Conservation (phyloP, 2,329 filamentous ascomycete species). For the Nigrospora sphaerica region DNA sequence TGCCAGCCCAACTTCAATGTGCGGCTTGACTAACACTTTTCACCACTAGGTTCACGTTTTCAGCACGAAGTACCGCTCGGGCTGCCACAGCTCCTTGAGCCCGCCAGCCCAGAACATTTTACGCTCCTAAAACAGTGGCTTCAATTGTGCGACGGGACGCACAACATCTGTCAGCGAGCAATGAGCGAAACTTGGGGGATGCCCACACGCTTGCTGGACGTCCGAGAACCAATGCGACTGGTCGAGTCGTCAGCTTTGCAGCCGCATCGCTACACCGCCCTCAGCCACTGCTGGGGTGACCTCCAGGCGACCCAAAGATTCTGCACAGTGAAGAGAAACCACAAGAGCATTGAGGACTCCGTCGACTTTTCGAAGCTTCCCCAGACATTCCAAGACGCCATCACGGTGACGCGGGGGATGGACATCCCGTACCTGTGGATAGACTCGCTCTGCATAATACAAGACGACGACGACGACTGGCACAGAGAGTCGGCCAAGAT, state of each 20-base stretch:
- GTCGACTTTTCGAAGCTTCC: too few relatives aligned
- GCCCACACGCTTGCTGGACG: background rate
- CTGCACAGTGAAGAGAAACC: too few relatives aligned
- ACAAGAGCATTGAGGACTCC: too few relatives aligned
- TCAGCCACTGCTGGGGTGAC: constrained; percentile 6
- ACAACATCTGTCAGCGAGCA: too few relatives aligned
- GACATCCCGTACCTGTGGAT: constrained; percentile 16
- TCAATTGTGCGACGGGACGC: background rate
- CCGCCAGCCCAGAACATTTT: background rate
- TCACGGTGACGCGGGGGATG: constrained; percentile 5
- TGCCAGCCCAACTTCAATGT: too few relatives aligned
- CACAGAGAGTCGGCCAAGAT: background rate
- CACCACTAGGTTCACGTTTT: background rate
- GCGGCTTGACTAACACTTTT: too few relatives aligned
- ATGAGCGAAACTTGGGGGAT: too few relatives aligned
- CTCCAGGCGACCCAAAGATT: too few relatives aligned
- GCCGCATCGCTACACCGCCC: background rate
- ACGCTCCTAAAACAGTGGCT: background rate
- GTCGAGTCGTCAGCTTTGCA: background rate
- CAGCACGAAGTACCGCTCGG: background rate
- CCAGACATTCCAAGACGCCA: constrained; percentile 7
- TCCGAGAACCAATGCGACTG: background rate
- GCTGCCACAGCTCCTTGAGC: background rate
- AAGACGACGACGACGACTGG: constrained; percentile 11
- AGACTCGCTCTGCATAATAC: constrained; percentile 17